Evolutionary conservation across 306 rosid genomes (phyloP).

Genomic region (Ormosia emarginata): DNA sequence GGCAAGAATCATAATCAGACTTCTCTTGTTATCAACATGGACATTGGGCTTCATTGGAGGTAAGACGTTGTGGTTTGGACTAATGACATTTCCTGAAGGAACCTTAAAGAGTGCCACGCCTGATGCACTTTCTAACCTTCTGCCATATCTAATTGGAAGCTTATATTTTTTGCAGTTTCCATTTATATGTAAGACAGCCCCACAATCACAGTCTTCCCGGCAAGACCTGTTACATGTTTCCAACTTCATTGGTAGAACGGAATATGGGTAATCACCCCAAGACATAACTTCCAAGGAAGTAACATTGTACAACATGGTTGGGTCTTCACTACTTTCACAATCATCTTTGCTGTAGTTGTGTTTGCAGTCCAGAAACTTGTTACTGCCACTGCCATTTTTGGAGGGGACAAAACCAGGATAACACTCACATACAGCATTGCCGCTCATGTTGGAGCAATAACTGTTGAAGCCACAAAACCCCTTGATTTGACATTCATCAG

Average conservation of each 20-base stretch:
- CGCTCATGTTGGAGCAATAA: slow-evolving; percentile 7
- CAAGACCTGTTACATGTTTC: slow-evolving; percentile 27
- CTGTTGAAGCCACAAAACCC: slow-evolving; percentile 40
- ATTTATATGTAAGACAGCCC: neutral
- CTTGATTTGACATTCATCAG: slow-evolving; percentile 15
- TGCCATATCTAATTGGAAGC: slow-evolving; percentile 29
- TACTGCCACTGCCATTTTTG: neutral
- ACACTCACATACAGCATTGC: slow-evolving; percentile 16
- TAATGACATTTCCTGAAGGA: neutral
- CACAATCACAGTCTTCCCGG: slow-evolving; percentile 30
- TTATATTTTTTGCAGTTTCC: neutral
- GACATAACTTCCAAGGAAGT: neutral
- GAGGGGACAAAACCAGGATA: slow-evolving; percentile 30
- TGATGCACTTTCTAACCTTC: neutral
- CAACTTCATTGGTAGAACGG: neutral
- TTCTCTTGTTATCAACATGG: slow-evolving; percentile 11
- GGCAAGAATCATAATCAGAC: neutral
- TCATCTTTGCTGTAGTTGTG: neutral
- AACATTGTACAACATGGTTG: neutral
- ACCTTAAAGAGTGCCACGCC: slow-evolving; percentile 17
- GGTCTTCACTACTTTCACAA: slow-evolving; percentile 17
- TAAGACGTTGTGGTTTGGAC: neutral
- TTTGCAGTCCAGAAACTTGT: slow-evolving; percentile 8
- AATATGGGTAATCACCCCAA: slow-evolving; percentile 20
- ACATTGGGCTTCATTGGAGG: neutral